A percentile compares a stretch with the other conserved stretches of the same genome.
Conservation (phyloP, 2,329 filamentous ascomycete genomes). For the Botrytis hyacinthi region DNA sequence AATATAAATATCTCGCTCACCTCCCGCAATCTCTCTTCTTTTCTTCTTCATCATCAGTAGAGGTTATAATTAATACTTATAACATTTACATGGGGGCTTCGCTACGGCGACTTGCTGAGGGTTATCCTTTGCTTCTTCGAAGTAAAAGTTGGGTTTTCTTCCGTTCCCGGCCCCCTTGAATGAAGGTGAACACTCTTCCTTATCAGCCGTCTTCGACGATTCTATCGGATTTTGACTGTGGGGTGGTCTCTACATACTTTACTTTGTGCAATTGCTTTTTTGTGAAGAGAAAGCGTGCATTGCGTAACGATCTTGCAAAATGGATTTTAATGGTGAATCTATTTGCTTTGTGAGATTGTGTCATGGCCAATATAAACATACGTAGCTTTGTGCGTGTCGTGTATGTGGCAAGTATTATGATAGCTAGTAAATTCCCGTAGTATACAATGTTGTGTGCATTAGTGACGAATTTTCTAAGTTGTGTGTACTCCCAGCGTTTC, state of each 20-base stretch:
- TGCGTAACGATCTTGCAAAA: background rate
- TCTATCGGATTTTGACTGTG: slow-evolving; percentile 44
- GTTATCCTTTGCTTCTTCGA: slow-evolving; percentile 35
- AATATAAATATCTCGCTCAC: slow-evolving; percentile 24
- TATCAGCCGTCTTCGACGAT: slow-evolving; percentile 42
- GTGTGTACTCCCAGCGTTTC: background rate
- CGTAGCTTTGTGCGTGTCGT: background rate
- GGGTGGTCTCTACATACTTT: slow-evolving; percentile 43
- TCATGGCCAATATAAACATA: too few species aligned
- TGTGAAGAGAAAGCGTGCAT: too few species aligned
- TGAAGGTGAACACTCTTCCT: slow-evolving; percentile 44
- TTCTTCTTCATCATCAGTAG: slow-evolving; percentile 40
- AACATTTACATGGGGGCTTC: slow-evolving; percentile 41
- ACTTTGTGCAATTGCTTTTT: background rate
- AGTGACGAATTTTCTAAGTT: background rate
- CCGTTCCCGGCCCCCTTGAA: slow-evolving; percentile 46
- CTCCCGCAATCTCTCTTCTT: slow-evolving; percentile 18
- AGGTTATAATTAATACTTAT: slow-evolving; percentile 42
- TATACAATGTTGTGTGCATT: background rate
- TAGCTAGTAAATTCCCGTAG: background rate
- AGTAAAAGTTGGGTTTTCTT: slow-evolving; percentile 40
- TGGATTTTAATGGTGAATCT: background rate
- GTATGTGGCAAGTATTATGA: background rate
- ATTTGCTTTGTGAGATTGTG: background rate
- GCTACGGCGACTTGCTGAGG: slow-evolving; percentile 45